These are phyloP conservation scores for Ceratobasidium theobromae DNA, from an alignment of 1,284 basidiomycete species.

Conservation along the genomic window DNA sequence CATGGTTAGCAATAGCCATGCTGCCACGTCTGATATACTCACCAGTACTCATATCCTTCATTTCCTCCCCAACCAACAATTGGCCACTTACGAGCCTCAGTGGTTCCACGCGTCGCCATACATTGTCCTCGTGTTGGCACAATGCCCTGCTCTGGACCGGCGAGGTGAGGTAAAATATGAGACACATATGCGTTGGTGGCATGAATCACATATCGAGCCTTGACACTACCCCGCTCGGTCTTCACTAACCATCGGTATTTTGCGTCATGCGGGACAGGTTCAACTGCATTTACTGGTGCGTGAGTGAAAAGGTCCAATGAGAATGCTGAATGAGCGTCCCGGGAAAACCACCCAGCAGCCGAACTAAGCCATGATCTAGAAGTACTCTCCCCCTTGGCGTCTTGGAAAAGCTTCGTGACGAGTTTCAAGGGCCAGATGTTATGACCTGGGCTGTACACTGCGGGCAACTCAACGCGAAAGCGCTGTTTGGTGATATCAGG, in stretches of 20 bases:
- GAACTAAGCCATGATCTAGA: slow-evolving; percentile 10
- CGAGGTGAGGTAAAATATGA: slow-evolving; percentile 63
- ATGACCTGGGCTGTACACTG: slow-evolving; percentile 52
- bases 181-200: slow-evolving; percentile 79
- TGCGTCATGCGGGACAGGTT: slow-evolving; percentile 34
- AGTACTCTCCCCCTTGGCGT: slow-evolving; percentile 34
- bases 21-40: not conserved
- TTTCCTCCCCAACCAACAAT: slow-evolving; percentile 47
- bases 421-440: slow-evolving; percentile 80
- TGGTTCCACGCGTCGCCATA: slow-evolving; percentile 59
- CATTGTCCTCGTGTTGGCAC: slow-evolving; percentile 75
- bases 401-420: slow-evolving; percentile 59
- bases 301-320: slow-evolving; percentile 63
- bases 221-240: slow-evolving; percentile 61
- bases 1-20: not conserved
- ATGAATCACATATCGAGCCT: slow-evolving; percentile 66
- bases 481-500: slow-evolving; percentile 34
- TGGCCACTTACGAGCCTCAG: slow-evolving; percentile 38
- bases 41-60: slow-evolving; percentile 72
- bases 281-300: slow-evolving; percentile 61
- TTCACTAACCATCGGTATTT: slow-evolving; percentile 51
- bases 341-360: slow-evolving; percentile 7
- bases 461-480: slow-evolving; percentile 59
- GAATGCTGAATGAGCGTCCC: slow-evolving; percentile 38
- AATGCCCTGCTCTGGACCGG: slow-evolving; percentile 54